Percentiles rank a stretch among this genome's conserved stretches.
phyloP scores from a whole-genome alignment of 306 rosid species.

The Quercus aquifolioides region DNA sequence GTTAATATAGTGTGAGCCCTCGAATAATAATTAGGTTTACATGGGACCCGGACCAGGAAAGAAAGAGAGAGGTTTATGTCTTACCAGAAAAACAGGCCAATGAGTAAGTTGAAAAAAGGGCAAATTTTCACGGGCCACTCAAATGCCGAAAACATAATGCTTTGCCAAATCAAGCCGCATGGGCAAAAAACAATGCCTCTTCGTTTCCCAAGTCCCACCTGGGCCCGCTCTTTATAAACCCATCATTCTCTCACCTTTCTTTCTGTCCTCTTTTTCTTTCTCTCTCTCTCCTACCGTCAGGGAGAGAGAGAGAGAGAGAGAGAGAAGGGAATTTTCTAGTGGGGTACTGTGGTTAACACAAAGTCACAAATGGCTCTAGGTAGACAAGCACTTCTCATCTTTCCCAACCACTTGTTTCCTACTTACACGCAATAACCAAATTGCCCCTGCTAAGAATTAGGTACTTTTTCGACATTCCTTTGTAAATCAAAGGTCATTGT shows the following conservation, averaged over 20 bases:
- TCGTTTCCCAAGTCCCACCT: not conserved
- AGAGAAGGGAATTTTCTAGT: not conserved
- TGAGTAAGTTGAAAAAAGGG: constrained; percentile 35
- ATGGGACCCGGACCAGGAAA: constrained; percentile 18
- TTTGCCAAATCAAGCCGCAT: constrained; percentile 5
- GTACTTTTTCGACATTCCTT: constrained; percentile 9
- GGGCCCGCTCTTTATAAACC: constrained; percentile 1
- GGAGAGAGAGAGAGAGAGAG: constrained; percentile 8
- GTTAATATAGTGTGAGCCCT: constrained; percentile 10
- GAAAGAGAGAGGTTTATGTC: constrained; percentile 8
- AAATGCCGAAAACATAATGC: constrained; percentile 9
- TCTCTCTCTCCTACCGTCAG: not conserved
- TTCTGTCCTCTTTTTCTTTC: not conserved
- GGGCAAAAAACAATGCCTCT: not conserved
- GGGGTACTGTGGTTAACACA: constrained; percentile 13
- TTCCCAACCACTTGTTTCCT: constrained; percentile 26
- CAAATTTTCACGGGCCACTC: constrained; percentile 37
- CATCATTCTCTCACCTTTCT: not conserved
- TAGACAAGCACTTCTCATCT: constrained; percentile 19
- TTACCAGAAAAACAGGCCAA: constrained; percentile 25
- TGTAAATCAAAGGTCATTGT: constrained; percentile 5
- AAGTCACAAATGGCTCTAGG: constrained; percentile 25
- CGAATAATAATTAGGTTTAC: constrained; percentile 10
- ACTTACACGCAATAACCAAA: constrained; percentile 19
- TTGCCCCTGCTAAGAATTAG: constrained; percentile 14